Conservation (phyloP, 352 stramenopile genomes). For the Plasmopara viticola region DNA sequence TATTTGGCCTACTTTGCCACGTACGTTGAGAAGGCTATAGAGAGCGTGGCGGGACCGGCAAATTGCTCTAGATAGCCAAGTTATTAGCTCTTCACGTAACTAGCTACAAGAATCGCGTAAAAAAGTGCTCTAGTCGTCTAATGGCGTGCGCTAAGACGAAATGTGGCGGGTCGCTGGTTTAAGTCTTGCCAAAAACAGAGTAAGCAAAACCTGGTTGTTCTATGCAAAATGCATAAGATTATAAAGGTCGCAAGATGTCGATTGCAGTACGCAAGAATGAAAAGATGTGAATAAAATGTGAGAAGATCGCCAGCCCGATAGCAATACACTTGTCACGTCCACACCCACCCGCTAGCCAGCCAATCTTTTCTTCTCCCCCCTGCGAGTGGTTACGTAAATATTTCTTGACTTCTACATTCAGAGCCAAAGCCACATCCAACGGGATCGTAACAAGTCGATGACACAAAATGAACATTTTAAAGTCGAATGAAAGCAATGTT, state of each 20-base stretch:
- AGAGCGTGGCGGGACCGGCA: background rate
- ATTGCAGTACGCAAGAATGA: conserved; percentile 1
- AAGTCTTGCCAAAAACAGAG: conserved; percentile 25
- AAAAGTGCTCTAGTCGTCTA: background rate
- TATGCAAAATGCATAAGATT: conserved; percentile 10
- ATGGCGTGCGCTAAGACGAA: background rate
- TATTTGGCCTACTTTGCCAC: conserved; percentile 6
- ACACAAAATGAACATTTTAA: conserved; percentile 9
- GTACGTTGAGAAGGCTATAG: conserved; percentile 1
- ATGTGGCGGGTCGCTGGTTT: conserved; percentile 20
- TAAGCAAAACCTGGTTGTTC: conserved; percentile 13
- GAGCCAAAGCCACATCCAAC: conserved; percentile 14
- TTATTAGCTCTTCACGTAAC: too few relatives aligned
- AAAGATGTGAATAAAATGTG: conserved; percentile 8
- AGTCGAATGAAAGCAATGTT: background rate
- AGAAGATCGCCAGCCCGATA: conserved; percentile 7
- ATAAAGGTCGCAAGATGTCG: background rate
- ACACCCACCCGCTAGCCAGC: conserved; percentile 28
- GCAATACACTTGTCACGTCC: conserved; percentile 21
- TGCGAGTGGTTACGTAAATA: conserved; percentile 20
- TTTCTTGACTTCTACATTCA: conserved; percentile 14
- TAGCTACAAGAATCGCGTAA: background rate
- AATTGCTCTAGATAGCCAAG: background rate
- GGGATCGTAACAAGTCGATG: conserved; percentile 13
- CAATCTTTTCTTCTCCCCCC: conserved; percentile 34